Evolutionary conservation across 495 filamentous ascomycete genomes (phyloP), one percentile per base, ranked within the genome.

Genomic region (Neurospora sp.): DNA sequence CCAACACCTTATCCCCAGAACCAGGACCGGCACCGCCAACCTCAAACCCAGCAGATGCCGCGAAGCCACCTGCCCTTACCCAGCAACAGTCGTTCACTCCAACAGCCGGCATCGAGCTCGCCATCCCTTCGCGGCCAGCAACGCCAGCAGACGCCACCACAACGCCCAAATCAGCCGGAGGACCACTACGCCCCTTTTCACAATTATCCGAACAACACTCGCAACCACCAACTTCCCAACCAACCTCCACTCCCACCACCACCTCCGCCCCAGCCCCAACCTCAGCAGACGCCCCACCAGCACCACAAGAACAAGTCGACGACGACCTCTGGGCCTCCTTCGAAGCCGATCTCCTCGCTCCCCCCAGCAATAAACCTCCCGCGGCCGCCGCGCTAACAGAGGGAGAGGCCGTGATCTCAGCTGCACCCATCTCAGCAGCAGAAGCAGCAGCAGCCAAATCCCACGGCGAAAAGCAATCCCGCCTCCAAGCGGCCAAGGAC

Each of bases 281-380:
- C 31, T 59, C 75, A 65, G 38, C 77, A 20, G 40, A 72, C 17
- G 71, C 69, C 38, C 44, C 73, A 3, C 22, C 48, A 42, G 61
- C 77, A 77, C 71, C 9, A 4, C 9, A 22, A 44, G 41, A 7
- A 44, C 48, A 73, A 70, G 82, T 96, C 7, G 89, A 94, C 79
- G 94, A 97, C 76, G 90, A 91, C 70, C 92, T 94, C 80, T 96
- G 94, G 93, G 93, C 92, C 0, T 92, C 93, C 59, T 97, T 97
- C 78, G 92, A 97, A 81, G 91, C 93, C 17, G 94, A 97, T 35
- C 88, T 97, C 14, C 88, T 88, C 6, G 87, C 74, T 4, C 70
- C 61, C 9, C 48, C 76, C 35, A 37, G 35, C 35, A 37, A 37
- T 0, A 77, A 74, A 7, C 68, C 75, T 35, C 40, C 68, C n/a